Evolutionary conservation across 2,329 filamentous ascomycete species (phyloP).

Genomic region (Pestalotiopsis sp.): DNA sequence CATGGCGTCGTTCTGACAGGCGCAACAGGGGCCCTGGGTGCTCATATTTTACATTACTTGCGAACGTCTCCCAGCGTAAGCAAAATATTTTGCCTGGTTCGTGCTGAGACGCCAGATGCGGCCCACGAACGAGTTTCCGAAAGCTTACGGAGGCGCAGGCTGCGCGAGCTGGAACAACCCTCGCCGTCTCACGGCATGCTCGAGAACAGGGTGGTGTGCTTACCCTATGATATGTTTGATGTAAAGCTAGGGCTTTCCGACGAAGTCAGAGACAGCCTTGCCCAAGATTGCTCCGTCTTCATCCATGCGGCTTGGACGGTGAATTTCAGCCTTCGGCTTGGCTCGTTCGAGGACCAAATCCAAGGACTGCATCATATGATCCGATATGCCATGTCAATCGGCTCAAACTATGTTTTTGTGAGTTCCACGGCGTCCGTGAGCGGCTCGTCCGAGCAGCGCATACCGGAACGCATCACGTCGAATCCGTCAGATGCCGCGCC

Average conservation of each 20-base stretch:
- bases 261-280: constrained; percentile 42
- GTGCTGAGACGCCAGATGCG: constrained; percentile 43
- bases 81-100: constrained; percentile 59
- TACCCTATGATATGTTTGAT: constrained; percentile 50
- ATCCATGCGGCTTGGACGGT: constrained; percentile 69
- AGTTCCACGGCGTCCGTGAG: constrained; percentile 27
- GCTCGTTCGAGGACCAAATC: constrained; percentile 57
- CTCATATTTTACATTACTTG: constrained; percentile 51
- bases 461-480: constrained; percentile 43
- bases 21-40: constrained; percentile 41
- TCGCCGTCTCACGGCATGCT: neutral
- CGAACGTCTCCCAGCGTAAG: constrained; percentile 36
- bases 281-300: constrained; percentile 48
- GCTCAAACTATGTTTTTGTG: constrained; percentile 26
- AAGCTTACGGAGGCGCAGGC: constrained; percentile 38
- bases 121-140: constrained; percentile 46
- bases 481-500: constrained; percentile 45
- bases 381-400: constrained; percentile 35
- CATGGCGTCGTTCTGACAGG: constrained; percentile 28
- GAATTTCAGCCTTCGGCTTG: constrained; percentile 62
- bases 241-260: constrained; percentile 48
- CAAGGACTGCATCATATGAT: constrained; percentile 51
- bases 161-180: neutral
- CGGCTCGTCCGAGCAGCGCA: constrained; percentile 17
- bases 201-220: constrained; percentile 44